Conservation (phyloP, 495 filamentous ascomycete genomes). For the Daldinia bambusicola region DNA sequence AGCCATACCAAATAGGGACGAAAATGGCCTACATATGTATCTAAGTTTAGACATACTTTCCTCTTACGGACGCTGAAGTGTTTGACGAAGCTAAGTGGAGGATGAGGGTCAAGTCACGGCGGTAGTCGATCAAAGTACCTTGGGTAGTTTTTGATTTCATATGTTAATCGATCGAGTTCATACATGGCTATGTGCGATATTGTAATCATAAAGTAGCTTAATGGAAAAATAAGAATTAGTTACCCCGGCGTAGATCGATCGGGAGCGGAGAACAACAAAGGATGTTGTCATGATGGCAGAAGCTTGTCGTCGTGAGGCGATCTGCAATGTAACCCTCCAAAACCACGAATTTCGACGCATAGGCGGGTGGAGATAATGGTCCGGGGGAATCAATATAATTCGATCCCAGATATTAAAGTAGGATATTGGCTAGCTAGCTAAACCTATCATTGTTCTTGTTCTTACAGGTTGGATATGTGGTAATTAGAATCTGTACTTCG, state of each 20-base stretch:
- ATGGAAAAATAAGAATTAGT: slow-evolving; percentile 6
- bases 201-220: background rate
- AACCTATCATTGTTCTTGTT: slow-evolving; percentile 9
- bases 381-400: slow-evolving; percentile 16
- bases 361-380: slow-evolving; percentile 25
- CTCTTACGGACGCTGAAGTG: background rate
- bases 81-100: background rate
- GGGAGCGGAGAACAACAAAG: slow-evolving; percentile 20
- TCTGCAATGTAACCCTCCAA: slow-evolving; percentile 41
- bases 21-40: background rate
- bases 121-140: too few species aligned
- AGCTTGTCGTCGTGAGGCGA: slow-evolving; percentile 42
- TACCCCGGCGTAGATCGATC: slow-evolving; percentile 23
- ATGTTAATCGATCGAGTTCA: background rate
- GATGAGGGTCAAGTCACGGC: background rate
- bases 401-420: slow-evolving; percentile 13
- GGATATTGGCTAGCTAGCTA: slow-evolving; percentile 6
- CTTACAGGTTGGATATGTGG: background rate
- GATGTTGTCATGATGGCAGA: slow-evolving; percentile 32
- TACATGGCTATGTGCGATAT: background rate
- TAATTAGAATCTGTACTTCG: slow-evolving; percentile 1
- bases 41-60: background rate
- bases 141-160: background rate
- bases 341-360: slow-evolving; percentile 13
- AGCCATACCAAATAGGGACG: background rate